These are phyloP conservation scores for Elsinoe batatas DNA, from an alignment of 2,329 filamentous ascomycete species.

Conservation along the genomic window DNA sequence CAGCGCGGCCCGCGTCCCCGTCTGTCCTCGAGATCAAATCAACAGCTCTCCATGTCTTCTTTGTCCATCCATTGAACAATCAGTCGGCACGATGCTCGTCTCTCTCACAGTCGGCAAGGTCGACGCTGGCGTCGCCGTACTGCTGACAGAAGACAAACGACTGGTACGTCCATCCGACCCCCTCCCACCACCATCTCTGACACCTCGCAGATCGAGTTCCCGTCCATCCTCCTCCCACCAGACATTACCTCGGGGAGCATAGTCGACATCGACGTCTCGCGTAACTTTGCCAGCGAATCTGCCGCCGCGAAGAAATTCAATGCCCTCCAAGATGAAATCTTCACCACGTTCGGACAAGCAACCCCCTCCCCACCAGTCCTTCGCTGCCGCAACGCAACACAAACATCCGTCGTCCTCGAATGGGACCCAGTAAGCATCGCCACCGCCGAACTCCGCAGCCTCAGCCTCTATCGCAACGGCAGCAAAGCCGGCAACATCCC, in stretches of 20 bases:
- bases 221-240: conserved; percentile 87
- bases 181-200: conserved; percentile 3
- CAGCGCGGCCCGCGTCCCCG: conserved; percentile 7
- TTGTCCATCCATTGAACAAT: background rate
- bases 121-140: conserved; percentile 93
- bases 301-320: conserved; percentile 67
- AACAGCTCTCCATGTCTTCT: background rate
- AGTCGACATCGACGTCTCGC: conserved; percentile 90
- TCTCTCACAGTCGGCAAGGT: conserved; percentile 98
- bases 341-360: conserved; percentile 70
- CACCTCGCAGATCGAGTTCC: conserved; percentile 77
- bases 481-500: conserved; percentile 95
- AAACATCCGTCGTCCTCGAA: conserved; percentile 95
- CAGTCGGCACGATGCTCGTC: conserved; percentile 61
- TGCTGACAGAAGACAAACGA: conserved; percentile 92
- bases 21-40: background rate
- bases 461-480: conserved; percentile 89
- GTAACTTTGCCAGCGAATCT: conserved; percentile 71
- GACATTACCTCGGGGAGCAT: conserved; percentile 95
- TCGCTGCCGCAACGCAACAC: conserved; percentile 90
- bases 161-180: conserved; percentile 53
- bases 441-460: conserved; percentile 79
- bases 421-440: conserved; percentile 94
- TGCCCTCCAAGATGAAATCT: conserved; percentile 80
- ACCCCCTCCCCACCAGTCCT: conserved; percentile 69